Evolutionary conservation across 192 early-diverging fungal species (phyloP), one percentile per base, ranked within the genome.

Genomic region (Mortierella alpina): DNA sequence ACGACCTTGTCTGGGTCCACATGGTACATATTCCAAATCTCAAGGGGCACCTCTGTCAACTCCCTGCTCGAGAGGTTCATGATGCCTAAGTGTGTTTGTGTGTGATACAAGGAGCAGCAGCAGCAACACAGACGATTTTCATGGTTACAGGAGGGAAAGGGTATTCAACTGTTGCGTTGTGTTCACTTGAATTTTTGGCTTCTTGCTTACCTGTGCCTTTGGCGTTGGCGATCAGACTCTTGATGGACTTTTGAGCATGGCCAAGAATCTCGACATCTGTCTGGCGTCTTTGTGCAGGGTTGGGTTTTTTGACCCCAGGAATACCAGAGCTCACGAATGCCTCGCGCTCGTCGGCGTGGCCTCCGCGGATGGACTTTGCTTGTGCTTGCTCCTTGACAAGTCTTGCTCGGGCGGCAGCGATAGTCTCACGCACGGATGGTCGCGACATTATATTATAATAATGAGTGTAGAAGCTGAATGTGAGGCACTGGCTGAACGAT

Each of bases 21-120:
- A 63, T 87, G 86, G 60, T 90, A 89, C 88, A 90, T 90, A 53
- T 78, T 86, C 82, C 86, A 85, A 17, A 90, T 84, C 56, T 82
- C 83, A 42, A 84, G 74, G 0, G 88, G 88, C 44, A 90, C 67
- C 14, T 76, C 72, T 10, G 83, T 67, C 61, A 90, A 46, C 14
- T 79, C 80, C n/a, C 86, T 69, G 45, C 83, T 88, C 0, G 86
- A 83, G 4, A 90, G 63, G 63, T 86, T 86, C 39, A 90, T 66
- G 22, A 74, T 85, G 22, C 88, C 88, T 85, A 63, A 20, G 50
- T 22, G 40, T 9, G 52, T n/a, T n/a, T 15, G 7, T 47, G n/a
- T 47, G 39, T 12, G 31, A 18, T 42, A 8, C 7, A 56, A 56
- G 45, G 41, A 31, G 18, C 41, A 44, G 15, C 1, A 56, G 9